phyloP scores from a whole-genome alignment of 495 filamentous ascomycete species.

The Pseudoneurospora amorphoporcata region DNA sequence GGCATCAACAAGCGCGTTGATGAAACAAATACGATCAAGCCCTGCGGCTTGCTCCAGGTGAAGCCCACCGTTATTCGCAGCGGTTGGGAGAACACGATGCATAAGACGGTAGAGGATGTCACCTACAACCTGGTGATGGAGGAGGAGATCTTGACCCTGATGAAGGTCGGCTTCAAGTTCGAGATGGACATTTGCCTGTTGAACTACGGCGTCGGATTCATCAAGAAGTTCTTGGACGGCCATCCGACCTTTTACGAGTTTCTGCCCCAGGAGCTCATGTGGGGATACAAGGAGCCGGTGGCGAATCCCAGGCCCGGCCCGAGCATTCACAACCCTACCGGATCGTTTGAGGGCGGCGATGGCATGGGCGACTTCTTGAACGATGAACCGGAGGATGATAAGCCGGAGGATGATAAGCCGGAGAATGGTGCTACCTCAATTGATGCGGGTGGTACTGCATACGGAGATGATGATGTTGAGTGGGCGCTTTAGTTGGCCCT shows the following conservation, averaged over 20 bases:
- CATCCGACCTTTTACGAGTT: conserved; percentile 47
- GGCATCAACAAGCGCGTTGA: conserved; percentile 13
- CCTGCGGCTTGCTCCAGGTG: conserved; percentile 29
- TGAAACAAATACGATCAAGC: not conserved
- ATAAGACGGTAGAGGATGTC: conserved; percentile 6
- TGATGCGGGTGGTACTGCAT: not conserved
- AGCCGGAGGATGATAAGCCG: not conserved
- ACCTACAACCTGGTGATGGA: conserved; percentile 16
- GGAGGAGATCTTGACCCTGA: conserved; percentile 44
- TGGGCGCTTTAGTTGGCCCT: not conserved
- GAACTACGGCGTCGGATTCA: conserved; percentile 47
- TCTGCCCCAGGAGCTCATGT: conserved; percentile 64
- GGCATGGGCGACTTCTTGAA: conserved; percentile 5
- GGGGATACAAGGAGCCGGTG: conserved; percentile 49
- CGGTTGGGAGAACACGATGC: conserved; percentile 25
- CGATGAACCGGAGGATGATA: not conserved
- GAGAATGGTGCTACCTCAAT: not conserved
- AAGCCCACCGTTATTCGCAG: conserved; percentile 25
- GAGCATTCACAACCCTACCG: conserved; percentile 18
- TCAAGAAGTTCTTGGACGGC: conserved; percentile 51
- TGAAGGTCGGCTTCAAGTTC: conserved; percentile 71
- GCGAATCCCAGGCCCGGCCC: conserved; percentile 25
- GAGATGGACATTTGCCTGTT: conserved; percentile 51
- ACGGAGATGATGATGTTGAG: not conserved
- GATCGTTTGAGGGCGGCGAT: conserved; percentile 8